Percentiles rank a stretch among this genome's conserved stretches.
Conservation (phyloP, 208 protist genomes). For the Leishmania turanica region DNA sequence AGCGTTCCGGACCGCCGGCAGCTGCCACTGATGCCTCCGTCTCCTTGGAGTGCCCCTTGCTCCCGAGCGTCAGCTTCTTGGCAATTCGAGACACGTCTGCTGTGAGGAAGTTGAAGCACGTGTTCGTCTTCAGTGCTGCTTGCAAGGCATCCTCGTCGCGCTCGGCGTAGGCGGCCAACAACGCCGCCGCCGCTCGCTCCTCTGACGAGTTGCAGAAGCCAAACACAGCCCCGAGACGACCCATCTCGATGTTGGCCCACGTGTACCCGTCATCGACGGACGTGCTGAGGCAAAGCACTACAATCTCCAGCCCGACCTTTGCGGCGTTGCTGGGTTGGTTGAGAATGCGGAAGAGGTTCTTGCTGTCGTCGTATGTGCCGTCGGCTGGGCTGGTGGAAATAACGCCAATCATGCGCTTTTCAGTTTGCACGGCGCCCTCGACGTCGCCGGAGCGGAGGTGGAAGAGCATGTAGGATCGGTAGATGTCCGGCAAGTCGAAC, state of each 20-base stretch:
- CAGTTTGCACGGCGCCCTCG: conserved; percentile 36
- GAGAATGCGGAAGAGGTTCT: conserved; percentile 69
- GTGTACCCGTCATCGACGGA: conserved; percentile 49
- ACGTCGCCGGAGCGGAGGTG: conserved; percentile 49
- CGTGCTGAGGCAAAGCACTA: conserved; percentile 57
- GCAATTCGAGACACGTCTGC: conserved; percentile 66
- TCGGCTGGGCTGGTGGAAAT: conserved; percentile 31
- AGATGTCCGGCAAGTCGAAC: conserved; percentile 67
- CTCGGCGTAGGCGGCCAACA: conserved; percentile 67
- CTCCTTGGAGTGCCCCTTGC: conserved; percentile 10
- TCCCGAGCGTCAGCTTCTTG: conserved; percentile 57
- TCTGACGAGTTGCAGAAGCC: conserved; percentile 70
- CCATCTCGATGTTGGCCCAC: conserved; percentile 73
- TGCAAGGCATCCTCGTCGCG: conserved; percentile 59
- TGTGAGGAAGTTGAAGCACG: conserved; percentile 68
- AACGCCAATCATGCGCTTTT: conserved; percentile 54
- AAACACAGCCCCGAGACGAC: conserved; percentile 43
- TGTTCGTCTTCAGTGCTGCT: conserved; percentile 46
- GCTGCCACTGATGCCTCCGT: background rate
- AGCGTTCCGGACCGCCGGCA: background rate
- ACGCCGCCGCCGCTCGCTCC: conserved; percentile 40
- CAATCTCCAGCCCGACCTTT: conserved; percentile 77
- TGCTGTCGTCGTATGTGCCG: conserved; percentile 39
- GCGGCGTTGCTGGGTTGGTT: conserved; percentile 72
- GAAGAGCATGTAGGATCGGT: conserved; percentile 51